Conservation (phyloP, 2,329 filamentous ascomycete species). For the Acrocalymma vagum region DNA sequence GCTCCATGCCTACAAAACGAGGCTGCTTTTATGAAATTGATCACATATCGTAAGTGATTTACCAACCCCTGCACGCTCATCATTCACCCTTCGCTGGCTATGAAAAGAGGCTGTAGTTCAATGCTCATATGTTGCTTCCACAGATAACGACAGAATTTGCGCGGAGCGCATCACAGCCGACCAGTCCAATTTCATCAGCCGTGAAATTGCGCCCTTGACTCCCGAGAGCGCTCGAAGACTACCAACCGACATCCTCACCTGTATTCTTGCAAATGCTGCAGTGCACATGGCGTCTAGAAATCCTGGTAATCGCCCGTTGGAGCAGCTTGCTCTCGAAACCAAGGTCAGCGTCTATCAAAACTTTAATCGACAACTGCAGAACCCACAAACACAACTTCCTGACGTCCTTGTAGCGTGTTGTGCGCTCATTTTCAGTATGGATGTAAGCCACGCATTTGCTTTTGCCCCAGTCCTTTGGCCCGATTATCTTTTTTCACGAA, state of each 20-base stretch:
- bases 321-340: conserved; percentile 27
- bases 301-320: conserved; percentile 16
- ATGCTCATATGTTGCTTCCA: conserved; percentile 1
- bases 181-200: conserved; percentile 13
- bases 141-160: conserved; percentile 27
- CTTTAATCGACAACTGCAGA: conserved; percentile 20
- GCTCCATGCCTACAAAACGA: conserved; percentile 11
- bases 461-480: too few relatives aligned
- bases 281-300: conserved; percentile 30
- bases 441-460: too few relatives aligned
- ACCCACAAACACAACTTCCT: conserved; percentile 19
- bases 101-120: not conserved
- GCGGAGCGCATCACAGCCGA: conserved; percentile 9
- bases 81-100: too few relatives aligned
- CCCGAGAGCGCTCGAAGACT: conserved; percentile 15
- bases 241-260: conserved; percentile 25
- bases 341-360: conserved; percentile 28
- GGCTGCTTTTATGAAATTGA: conserved; percentile 15
- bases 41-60: conserved; percentile 31
- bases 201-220: conserved; percentile 18
- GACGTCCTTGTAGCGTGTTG: conserved; percentile 24
- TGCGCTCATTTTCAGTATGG: conserved; percentile 31
- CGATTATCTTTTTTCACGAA: too few relatives aligned
- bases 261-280: conserved; percentile 28
- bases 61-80: not conserved